phyloP scores from a whole-genome alignment of 225 moss, liverwort and hornwort species.

The Anthoceros angustus region DNA sequence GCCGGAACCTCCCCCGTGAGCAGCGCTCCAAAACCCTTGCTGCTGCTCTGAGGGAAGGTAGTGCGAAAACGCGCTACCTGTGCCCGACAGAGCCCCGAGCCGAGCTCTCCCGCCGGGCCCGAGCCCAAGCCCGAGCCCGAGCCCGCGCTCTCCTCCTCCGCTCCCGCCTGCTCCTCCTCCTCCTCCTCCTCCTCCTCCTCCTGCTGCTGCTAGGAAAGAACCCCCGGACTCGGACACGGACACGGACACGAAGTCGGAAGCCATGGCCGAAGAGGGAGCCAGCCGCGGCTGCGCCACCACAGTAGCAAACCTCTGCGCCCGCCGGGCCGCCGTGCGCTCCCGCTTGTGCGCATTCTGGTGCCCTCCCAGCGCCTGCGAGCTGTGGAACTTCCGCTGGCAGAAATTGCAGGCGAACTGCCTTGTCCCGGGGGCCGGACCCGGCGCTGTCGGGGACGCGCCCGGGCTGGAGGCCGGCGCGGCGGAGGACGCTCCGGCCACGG shows the following conservation, averaged over 20 bases:
- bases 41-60: neutral
- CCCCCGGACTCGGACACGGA: neutral
- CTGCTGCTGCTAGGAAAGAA: neutral
- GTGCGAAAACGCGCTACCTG: no score
- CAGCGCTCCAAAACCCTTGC: no score
- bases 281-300: constrained; percentile 21
- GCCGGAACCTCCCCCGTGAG: neutral
- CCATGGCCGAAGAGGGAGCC: neutral
- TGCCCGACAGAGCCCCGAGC: no score
- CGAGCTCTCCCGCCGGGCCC: no score
- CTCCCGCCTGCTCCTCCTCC: no score
- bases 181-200: neutral
- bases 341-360: constrained; percentile 97
- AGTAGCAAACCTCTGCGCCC: constrained; percentile 77
- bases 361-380: constrained; percentile 89
- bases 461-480: no score
- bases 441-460: no score
- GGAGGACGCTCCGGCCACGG: no score
- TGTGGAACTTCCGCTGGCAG: constrained; percentile 79
- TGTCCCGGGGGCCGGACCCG: no score
- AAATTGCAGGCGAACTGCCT: no score
- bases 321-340: constrained; percentile 80
- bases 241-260: neutral
- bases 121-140: no score
- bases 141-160: no score